Evolutionary conservation across 768 basidiomycete genomes (phyloP), one percentile per base, ranked within the genome.

Genomic region (Tylopilus plumbeoviolaceoides): DNA sequence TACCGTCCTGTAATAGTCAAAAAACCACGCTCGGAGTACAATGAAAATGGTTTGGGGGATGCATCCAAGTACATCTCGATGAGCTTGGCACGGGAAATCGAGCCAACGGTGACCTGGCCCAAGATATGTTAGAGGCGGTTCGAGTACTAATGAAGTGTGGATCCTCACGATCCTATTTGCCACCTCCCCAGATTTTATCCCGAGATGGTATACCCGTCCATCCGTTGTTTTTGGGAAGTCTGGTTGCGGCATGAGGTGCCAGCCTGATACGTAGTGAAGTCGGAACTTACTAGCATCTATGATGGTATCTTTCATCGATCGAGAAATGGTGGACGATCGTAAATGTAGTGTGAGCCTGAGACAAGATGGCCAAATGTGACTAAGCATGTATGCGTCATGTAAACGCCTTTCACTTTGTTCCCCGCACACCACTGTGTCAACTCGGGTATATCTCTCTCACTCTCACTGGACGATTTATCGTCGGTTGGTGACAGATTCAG

Each of bases 171-270:
- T 85, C 51, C 87, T 80, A 67, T 90, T 90, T 39, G 89, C 86
- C 14, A 92, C 83, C 66, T 92, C 87, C 38, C 90, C 87, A 38
- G 80, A 74, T 43, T 81, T 77, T 57, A 91, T 69, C 35, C 87
- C 89, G 25, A 91, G 79, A 69, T 91, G 89, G 69, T 91, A 91
- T 43, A 89, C 87, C 48, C 86, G 83, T 46, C 77, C 78, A 64
- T 87, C 85, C 44, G 75, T 75, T 36, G 87, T 87, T 53, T 82
- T 79, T 53, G 89, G 89, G 63, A 91, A 89, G 72, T 91, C 89
- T 91, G 27, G 17, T 36, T 27, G 10, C 1, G 17, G 31, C 46
- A 51, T 46, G 57, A 28, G 20, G 35, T 12, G 18, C 25, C 14
- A 2, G 3, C 10, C 11, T 31, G 12, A 18, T 40, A 42, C 18